A percentile compares a stretch with the other conserved stretches of the same genome.
Conservation (phyloP, 305 asterid genomes). For the Solanum hybrid region DNA sequence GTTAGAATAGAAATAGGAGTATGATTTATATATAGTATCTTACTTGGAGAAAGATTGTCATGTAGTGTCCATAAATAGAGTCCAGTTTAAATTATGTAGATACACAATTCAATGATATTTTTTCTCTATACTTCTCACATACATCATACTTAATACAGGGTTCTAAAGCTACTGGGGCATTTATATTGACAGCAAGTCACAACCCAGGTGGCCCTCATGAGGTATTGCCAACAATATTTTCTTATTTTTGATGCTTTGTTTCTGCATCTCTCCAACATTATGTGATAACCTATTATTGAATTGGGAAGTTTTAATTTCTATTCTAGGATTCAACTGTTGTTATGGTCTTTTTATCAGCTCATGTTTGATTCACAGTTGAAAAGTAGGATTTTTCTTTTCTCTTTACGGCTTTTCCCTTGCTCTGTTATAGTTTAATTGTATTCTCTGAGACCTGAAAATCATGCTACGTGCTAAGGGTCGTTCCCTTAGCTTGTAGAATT, state of each 20-base stretch:
- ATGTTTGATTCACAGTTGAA: background rate
- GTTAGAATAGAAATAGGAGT: background rate
- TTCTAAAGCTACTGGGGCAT: slow-evolving; percentile 84
- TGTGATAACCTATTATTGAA: background rate
- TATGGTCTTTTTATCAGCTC: background rate
- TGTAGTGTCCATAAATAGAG: background rate
- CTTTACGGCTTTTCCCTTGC: background rate
- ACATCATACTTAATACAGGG: slow-evolving; percentile 43
- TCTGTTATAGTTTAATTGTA: background rate
- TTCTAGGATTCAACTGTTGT: background rate
- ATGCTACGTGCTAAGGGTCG: background rate
- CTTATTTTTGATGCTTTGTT: background rate
- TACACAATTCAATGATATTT: background rate
- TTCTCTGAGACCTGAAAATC: background rate
- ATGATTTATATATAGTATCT: background rate
- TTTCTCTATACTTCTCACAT: background rate
- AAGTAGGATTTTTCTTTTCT: background rate
- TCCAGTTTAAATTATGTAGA: background rate
- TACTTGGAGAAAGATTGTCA: background rate
- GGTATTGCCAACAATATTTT: slow-evolving; percentile 30
- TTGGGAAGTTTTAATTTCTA: background rate
- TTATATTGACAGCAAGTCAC: slow-evolving; percentile 97
- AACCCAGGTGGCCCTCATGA: slow-evolving; percentile 96
- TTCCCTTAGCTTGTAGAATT: background rate
- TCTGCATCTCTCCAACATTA: background rate